Base-by-base conservation (phyloP, 2,329 filamentous ascomycete genomes). In the Botryosphaeria agaves region DNA sequence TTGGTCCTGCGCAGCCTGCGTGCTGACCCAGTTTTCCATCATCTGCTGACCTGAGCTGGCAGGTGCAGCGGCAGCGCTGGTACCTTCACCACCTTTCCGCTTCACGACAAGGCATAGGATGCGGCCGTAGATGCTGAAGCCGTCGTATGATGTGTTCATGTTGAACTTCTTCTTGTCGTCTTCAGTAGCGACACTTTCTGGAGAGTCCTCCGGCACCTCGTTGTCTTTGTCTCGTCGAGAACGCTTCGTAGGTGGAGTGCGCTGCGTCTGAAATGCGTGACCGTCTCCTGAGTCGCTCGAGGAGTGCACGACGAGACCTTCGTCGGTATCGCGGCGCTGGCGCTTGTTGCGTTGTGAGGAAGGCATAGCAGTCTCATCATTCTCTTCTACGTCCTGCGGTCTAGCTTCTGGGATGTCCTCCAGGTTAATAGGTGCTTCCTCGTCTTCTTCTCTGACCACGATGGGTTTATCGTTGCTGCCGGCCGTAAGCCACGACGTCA, bases 101-200 rank as follows among this genome's bases (percentile, higher is more conserved):
- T 77, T 80, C 52, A 98, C 76, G 6, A 98, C 78, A 34, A 98
- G 64, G 53, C 85, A 95, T 16, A 98, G 62, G 28, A 93, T 83
- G 41, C 83, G 78, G 7, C 89, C 84, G 56, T 93, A 92, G 47
- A 98, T 94, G 43, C 78, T 81, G 56, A 95, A 95, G 6, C 89
- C 87, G 45, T 95, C 84, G 55, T 95, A 98, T 9, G 74, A 76
- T 16, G 87, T 89, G 37, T 78, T 76, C 60, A 94, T 70, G 14
- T 69, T 71, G 42, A 92, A 58, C 52, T 94, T 95, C 61, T 98
- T 94, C 57, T 94, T 91, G 46, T 92, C 79, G 34, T 79, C 73
- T 7, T 51, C 15, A 8, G 25, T 16, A n/a, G n/a, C 12, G 21
- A 23, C 12, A 9, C 21, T 23, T 23, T 30, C 34, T 3, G 31